These are phyloP conservation scores for Phaeomoniella chlamydospora DNA, from an alignment of 2,329 filamentous ascomycete genomes.

Conservation along the genomic window DNA sequence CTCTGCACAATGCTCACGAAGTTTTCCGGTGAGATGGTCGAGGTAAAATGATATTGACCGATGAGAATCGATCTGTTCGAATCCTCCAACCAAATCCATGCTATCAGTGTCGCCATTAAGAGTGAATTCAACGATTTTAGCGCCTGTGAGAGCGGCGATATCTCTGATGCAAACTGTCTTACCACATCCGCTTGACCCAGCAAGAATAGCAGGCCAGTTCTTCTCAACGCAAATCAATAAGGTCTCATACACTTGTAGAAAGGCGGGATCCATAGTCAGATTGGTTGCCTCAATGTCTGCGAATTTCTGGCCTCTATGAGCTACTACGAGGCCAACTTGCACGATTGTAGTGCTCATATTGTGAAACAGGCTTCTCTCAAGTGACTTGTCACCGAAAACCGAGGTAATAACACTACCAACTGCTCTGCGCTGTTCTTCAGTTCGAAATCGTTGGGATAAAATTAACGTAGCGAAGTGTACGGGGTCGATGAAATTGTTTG, in stretches of 20 bases:
- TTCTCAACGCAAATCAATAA: slow-evolving; percentile 76
- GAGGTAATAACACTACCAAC: slow-evolving; percentile 52
- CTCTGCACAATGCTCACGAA: slow-evolving; percentile 24
- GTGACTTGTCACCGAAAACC: slow-evolving; percentile 42
- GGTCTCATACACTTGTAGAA: slow-evolving; percentile 64
- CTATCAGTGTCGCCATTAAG: slow-evolving; percentile 93
- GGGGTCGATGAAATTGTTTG: slow-evolving; percentile 45
- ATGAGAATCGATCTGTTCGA: slow-evolving; percentile 80
- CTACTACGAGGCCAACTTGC: slow-evolving; percentile 66
- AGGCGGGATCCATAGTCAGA: slow-evolving; percentile 19
- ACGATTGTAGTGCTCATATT: slow-evolving; percentile 50
- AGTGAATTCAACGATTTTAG: slow-evolving; percentile 64
- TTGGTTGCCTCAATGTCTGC: slow-evolving; percentile 14
- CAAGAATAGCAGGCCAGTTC: slow-evolving; percentile 77
- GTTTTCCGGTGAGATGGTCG: slow-evolving; percentile 34
- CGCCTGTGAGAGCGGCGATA: slow-evolving; percentile 65
- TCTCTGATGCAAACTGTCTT: slow-evolving; percentile 72
- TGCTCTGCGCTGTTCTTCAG: slow-evolving; percentile 48
- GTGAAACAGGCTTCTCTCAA: slow-evolving; percentile 51
- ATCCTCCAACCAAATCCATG: slow-evolving; percentile 93
- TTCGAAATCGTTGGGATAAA: slow-evolving; percentile 78
- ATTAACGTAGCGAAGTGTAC: slow-evolving; percentile 70
- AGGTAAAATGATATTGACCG: slow-evolving; percentile 54
- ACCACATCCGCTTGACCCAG: slow-evolving; percentile 70
- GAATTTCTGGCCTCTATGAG: slow-evolving; percentile 40